Percentiles rank a stretch among this genome's conserved stretches.
These are phyloP conservation scores for Candida sojae DNA, from an alignment of 1,139 yeast species.

Conservation along the genomic window DNA sequence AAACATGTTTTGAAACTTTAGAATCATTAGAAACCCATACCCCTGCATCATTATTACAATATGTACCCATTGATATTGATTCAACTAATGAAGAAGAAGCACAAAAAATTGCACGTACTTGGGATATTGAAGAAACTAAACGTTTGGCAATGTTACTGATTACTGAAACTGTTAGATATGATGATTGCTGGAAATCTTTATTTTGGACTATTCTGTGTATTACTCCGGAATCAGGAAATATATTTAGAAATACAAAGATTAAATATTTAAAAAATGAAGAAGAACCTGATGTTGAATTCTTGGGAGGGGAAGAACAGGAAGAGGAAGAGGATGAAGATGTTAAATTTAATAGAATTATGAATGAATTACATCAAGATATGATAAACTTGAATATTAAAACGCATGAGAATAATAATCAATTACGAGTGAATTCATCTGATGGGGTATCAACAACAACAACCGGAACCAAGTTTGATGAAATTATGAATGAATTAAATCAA, in stretches of 20 bases:
- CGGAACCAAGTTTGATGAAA: too few relatives aligned
- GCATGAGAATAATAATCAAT: too few relatives aligned
- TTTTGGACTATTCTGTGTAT: background rate
- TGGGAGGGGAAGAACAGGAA: too few relatives aligned
- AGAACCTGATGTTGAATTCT: background rate
- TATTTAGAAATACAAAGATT: background rate
- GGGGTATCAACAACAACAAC: too few relatives aligned
- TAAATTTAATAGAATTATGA: slow-evolving; percentile 3
- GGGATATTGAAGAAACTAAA: background rate
- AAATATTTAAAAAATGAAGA: background rate
- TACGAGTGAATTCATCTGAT: too few relatives aligned
- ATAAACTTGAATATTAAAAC: background rate
- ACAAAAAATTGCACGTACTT: background rate
- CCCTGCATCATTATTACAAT: background rate
- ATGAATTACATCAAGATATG: slow-evolving; percentile 3
- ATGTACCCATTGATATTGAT: background rate
- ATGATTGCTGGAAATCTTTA: background rate
- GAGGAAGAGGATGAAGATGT: background rate
- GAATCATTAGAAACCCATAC: background rate
- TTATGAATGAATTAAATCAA: too few relatives aligned
- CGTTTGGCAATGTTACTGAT: background rate
- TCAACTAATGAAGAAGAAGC: background rate
- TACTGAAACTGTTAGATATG: background rate
- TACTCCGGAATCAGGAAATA: background rate
- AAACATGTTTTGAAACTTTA: background rate